Base-by-base conservation (phyloP, 257 asterid species). In the Euphrasia confusa region DNA sequence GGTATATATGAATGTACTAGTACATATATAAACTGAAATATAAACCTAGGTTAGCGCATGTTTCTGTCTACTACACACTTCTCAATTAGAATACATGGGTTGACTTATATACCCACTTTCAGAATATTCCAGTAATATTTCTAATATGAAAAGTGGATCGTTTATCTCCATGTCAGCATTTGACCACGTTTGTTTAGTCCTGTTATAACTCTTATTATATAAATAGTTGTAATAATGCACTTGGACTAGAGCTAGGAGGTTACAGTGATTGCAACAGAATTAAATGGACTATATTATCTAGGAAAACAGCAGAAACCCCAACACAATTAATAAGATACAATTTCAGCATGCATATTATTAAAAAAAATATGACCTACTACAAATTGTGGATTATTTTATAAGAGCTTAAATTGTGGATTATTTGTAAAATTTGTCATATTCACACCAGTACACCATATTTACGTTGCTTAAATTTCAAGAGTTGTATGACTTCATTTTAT, bases 11-110 rank as follows among this genome's bases (percentile, higher is more conserved):
- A 37, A 37, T 37, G 42, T 37, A 11, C 9, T 2, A 6, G 10
- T 35, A 2, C 7, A 11, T 45, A 27, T 10, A 8, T 40, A 2
- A 10, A n/a, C 42, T 17, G 60, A 61, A 7, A 32, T 9, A 3
- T 10, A 58, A 58, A 57, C 54, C 30, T n/a, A 49, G 40, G 57
- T 48, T 50, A 49, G 10, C 33, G 49, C 7, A n/a, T 14, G 52
- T 33, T 35, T 54, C 54, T 58, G 3, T 54, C 54, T 58, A 2
- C 30, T 11, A 44, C 30, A 44, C 7, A 67, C 15, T 58, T 18
- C 32, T 17, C 18, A 64, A 58, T 37, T 2, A 24, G 9, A 3
- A 14, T 30, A 26, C 30, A 10, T 61, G 30, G 30, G 49, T 28
- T 30, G 10, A 10, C 28, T 21, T 17, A 32, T 33, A 18, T 18